Base-by-base conservation (phyloP, 345 rosid species). In the Murraya koenigii region DNA sequence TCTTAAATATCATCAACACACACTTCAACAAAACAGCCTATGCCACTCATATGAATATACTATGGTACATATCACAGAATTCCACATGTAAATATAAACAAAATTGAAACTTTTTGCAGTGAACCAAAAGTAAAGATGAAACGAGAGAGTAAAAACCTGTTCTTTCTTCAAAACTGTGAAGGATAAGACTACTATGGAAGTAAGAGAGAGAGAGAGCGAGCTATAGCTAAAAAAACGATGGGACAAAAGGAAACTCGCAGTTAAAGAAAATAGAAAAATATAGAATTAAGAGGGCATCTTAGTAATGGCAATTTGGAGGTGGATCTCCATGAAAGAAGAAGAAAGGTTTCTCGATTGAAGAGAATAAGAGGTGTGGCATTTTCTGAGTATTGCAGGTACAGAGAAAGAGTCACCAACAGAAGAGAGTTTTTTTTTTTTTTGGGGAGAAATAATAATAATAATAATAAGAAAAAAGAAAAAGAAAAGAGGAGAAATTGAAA, bases 251-350 rank as follows among this genome's bases (percentile, higher is more conserved):
- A 77, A 47, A 63, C 39, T 41, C 58, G 38, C 36, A 9, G 17
- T 30, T 28, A 30, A 61, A 15, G 32, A 23, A 19, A 47, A 55
- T 33, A 68, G 66, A 79, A 74, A 77, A 80, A 39, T 14, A 14
- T 54, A 15, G 5, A 35, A 30, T 38, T 23, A 61, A 60, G 79
- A 66, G 77, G 65, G 84, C 35, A 79, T 68, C 52, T 72, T 39
- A 75, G 59, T 77, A 74, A 39, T 19, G 36, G 81, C 73, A 39
- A 15, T 52, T 54, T 80, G 66, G 80, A 55, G 78, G 66, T 69
- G 75, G 88, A 86, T 80, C 86, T 81, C 83, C 87, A 83, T 84
- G 88, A 74, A 78, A 71, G 54, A 79, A 75, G 81, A 82, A 64
- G 30, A 76, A 36, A 26, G 77, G 69, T 75, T 77, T 89, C 89